phyloP scores from a whole-genome alignment of 2,329 filamentous ascomycete species.

The Trichophyton verrucosum region DNA sequence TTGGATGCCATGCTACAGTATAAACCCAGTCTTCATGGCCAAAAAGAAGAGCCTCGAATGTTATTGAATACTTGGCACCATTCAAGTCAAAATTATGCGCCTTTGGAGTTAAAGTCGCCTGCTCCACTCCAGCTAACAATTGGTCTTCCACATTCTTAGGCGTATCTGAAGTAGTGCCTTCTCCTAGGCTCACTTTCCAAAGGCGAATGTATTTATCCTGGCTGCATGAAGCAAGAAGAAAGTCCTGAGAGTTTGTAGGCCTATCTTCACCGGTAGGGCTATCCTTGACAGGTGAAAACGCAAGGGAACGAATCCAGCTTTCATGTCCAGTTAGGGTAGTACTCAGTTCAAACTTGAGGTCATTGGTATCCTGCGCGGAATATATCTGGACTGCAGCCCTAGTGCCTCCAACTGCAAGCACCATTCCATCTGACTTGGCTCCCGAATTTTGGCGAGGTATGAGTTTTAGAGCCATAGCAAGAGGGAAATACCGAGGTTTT shows the following conservation, averaged over 20 bases:
- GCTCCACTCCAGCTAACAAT: slow-evolving; percentile 38
- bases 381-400: slow-evolving; percentile 71
- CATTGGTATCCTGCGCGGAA: slow-evolving; percentile 39
- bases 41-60: slow-evolving; percentile 84
- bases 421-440: slow-evolving; percentile 32
- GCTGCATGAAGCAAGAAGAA: slow-evolving; percentile 81
- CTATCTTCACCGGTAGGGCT: slow-evolving; percentile 36
- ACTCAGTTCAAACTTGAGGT: slow-evolving; percentile 51
- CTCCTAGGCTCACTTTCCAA: slow-evolving; percentile 70
- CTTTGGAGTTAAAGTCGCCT: slow-evolving; percentile 69
- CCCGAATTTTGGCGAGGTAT: slow-evolving; percentile 30
- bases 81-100: slow-evolving; percentile 59
- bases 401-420: slow-evolving; percentile 80
- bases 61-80: slow-evolving; percentile 59
- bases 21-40: slow-evolving; percentile 99
- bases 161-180: slow-evolving; percentile 36
- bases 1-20: slow-evolving; percentile 61
- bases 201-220: slow-evolving; percentile 95
- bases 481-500: slow-evolving; percentile 66
- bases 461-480: slow-evolving; percentile 59
- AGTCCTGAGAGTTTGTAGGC: slow-evolving; percentile 44
- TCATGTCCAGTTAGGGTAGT: slow-evolving; percentile 81
- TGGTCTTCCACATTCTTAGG: slow-evolving; percentile 23
- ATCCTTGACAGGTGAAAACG: slow-evolving; percentile 45
- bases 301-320: slow-evolving; percentile 81